Base-by-base conservation (phyloP, 2,329 filamentous ascomycete genomes). In the Cladosporium sphaerospermum region DNA sequence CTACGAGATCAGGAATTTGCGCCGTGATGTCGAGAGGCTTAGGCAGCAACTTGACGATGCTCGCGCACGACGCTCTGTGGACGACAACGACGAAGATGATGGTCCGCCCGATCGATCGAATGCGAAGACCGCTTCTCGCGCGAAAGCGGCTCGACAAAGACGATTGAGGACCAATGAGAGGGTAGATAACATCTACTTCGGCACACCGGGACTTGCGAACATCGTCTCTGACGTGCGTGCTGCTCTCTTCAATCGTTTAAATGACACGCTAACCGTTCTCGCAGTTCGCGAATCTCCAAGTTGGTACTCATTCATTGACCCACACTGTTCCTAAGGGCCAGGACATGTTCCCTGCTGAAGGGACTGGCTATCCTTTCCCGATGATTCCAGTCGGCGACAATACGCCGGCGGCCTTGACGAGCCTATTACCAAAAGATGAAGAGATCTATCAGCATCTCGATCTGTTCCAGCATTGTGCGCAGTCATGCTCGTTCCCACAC, bases 121-220 rank as follows among this genome's bases (percentile, higher is more conserved):
- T 52, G 48, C 61, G 28, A 59, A 58, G 31, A 33, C 55, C 8
- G 44, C 57, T 2, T 57, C 58, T 4, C 60, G 62, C 54, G 58
- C 61, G 6, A 52, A 61, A 16, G 57, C 58, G 23, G 58, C 62
- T 47, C 58, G 59, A 42, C 64, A 66, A 55, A 56, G 62, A 55
- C 66, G 69, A 3, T 74, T 75, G 52, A 62, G 59, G 48, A 65
- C 66, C 67, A 49, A 66, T 18, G 71, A 73, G 53, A 67, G 69
- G 55, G 62, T 69, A 33, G 72, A 76, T 53, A 76, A 72, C 52
- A 66, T 76, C 4, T 78, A 77, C 60, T 78, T 77, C 61, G 75
- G 74, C 7, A 74, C 71, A 41, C 74, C 75, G n/a, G 72, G 72
- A 5, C 66, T 77, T 40, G 73, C 72, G 10, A 77, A 68, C 55